phyloP scores from a whole-genome alignment of 1,284 basidiomycete species.

The Rhodotorula sp. region DNA sequence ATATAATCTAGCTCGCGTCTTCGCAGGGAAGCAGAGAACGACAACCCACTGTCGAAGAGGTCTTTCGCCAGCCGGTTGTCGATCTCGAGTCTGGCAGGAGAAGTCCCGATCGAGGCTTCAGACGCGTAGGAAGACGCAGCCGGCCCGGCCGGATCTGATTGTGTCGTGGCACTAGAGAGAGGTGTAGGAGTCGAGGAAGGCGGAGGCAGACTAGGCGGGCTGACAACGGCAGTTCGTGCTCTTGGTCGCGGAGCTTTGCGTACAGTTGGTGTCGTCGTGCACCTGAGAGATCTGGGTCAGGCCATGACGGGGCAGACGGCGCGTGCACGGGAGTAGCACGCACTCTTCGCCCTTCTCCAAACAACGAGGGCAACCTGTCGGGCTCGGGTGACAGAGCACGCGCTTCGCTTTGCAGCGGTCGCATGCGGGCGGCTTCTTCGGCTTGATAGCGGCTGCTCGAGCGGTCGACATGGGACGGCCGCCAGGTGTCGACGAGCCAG shows the following conservation, averaged over 20 bases:
- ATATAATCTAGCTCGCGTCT: too few species aligned
- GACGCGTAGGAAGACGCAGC: too few species aligned
- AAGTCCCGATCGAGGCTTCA: too few species aligned
- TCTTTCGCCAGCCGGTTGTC: too few species aligned
- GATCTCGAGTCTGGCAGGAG: too few species aligned
- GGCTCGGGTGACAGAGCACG: constrained; percentile 17
- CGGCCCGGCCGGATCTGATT: too few species aligned
- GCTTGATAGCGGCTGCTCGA: not conserved
- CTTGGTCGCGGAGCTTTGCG: not conserved
- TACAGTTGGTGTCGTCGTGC: not conserved
- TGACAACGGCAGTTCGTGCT: not conserved
- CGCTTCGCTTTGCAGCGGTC: constrained; percentile 20
- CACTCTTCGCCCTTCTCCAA: constrained; percentile 8
- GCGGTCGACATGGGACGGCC: not conserved
- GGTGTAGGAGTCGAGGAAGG: not conserved
- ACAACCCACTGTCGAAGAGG: too few species aligned
- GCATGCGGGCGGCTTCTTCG: constrained; percentile 16
- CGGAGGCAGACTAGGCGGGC: not conserved
- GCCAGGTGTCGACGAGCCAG: not conserved
- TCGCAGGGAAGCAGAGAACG: too few species aligned
- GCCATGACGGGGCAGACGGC: too few species aligned
- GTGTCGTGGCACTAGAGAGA: too few species aligned
- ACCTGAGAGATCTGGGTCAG: not conserved
- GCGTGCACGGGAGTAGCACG: not conserved
- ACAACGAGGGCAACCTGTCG: constrained; percentile 18